Evolutionary conservation across 1,139 yeast genomes (phyloP).

Genomic region (Hansenula anomala): DNA sequence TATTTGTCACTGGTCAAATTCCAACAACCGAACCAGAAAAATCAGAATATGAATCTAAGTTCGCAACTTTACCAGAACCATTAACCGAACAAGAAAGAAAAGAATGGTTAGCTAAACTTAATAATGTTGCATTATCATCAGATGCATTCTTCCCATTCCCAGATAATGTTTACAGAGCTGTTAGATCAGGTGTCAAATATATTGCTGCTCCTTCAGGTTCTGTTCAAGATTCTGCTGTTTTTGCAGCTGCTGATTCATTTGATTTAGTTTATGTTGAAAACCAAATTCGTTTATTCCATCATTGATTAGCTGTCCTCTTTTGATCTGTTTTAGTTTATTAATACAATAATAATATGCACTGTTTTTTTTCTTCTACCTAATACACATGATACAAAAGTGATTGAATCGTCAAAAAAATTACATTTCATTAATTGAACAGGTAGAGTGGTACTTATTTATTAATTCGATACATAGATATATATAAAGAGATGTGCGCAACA

Average conservation of each 20-base stretch:
- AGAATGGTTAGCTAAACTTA: slow-evolving; percentile 79
- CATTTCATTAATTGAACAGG: too few relatives aligned
- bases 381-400: too few relatives aligned
- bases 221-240: slow-evolving; percentile 95
- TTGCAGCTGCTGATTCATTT: slow-evolving; percentile 89
- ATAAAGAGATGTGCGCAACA: slow-evolving; percentile 60
- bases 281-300: slow-evolving; percentile 97
- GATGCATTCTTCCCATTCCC: slow-evolving; percentile 99
- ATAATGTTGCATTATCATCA: slow-evolving; percentile 85
- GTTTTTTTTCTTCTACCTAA: too few relatives aligned
- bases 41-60: slow-evolving; percentile 86
- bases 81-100: slow-evolving; percentile 77
- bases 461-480: too few relatives aligned
- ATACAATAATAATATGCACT: too few relatives aligned
- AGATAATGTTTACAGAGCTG: slow-evolving; percentile 97
- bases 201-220: slow-evolving; percentile 97
- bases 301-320: slow-evolving; percentile 48
- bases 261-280: slow-evolving; percentile 89
- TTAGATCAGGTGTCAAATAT: slow-evolving; percentile 90
- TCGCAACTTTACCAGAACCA: slow-evolving; percentile 75
- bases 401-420: too few relatives aligned
- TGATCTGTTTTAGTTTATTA: background rate
- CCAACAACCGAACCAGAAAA: slow-evolving; percentile 92
- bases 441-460: too few relatives aligned
- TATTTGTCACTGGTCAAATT: slow-evolving; percentile 85